A percentile compares a stretch with the other conserved stretches of the same genome.
phyloP scores from a whole-genome alignment of 2,329 filamentous ascomycete species.

The Curvularia lunata region DNA sequence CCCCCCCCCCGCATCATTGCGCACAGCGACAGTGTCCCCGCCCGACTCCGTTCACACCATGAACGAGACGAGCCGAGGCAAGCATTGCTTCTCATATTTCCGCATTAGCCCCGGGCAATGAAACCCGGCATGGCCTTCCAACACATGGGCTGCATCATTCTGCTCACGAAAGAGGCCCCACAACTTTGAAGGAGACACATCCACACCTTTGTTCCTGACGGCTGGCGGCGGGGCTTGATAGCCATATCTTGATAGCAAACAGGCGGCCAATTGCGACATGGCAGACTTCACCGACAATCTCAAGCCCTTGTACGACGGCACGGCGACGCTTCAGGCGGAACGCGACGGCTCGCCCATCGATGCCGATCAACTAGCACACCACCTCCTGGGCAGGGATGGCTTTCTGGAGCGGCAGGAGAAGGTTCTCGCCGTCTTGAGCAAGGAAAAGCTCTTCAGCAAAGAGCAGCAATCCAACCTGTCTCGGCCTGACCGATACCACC shows the following conservation, averaged over 20 bases:
- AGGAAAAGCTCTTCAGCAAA: constrained; percentile 59
- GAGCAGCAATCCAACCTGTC: constrained; percentile 59
- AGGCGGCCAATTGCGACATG: constrained; percentile 41
- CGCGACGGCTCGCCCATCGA: constrained; percentile 54
- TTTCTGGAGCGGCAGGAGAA: constrained; percentile 58
- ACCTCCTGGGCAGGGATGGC: constrained; percentile 56
- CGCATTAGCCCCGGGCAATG: constrained; percentile 17
- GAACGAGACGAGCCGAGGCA: constrained; percentile 21
- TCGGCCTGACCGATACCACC: constrained; percentile 59
- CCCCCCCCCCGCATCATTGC: constrained; percentile 20
- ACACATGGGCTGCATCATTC: constrained; percentile 11
- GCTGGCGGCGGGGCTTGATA: constrained; percentile 12
- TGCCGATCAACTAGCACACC: constrained; percentile 53
- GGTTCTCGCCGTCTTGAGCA: constrained; percentile 54
- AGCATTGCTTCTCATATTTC: constrained; percentile 7
- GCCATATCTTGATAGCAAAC: neutral
- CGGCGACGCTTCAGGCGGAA: constrained; percentile 55
- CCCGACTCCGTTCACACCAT: neutral
- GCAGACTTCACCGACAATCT: constrained; percentile 59
- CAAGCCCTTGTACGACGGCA: constrained; percentile 55
- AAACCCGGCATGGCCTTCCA: neutral
- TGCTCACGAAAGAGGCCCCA: constrained; percentile 1
- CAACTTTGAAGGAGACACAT: neutral
- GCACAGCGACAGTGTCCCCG: constrained; percentile 12
- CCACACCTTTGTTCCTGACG: constrained; percentile 7